Evolutionary conservation across 352 stramenopile species (phyloP), one percentile per base, ranked within the genome.

Genomic region (Blastocystis sp.): DNA sequence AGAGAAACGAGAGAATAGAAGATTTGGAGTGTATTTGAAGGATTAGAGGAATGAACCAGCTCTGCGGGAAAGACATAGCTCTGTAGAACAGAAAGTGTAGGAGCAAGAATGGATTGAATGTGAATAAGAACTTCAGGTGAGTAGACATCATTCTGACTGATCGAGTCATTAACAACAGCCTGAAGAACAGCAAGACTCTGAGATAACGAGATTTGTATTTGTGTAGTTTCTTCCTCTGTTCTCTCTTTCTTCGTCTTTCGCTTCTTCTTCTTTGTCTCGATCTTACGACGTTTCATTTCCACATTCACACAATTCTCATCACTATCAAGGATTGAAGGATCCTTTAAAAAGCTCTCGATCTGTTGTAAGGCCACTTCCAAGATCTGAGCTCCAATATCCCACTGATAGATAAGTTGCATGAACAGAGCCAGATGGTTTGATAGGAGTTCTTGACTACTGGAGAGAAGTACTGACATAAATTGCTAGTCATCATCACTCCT

Each of bases 401-500:
- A 80, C 7, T 58, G 67, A 37, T 80, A 80, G 14, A 80, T 49
- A 7, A 80, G 67, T 52, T 80, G 67, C 37, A 80, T 80, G 43
- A 80, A 80, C 1, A 80, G 67, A n/a, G 67, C 16, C 21, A 80
- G 39, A 61, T 80, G 67, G 2, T 42, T 19, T 24, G 9, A 14
- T 32, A 80, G 21, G 24, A 63, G 35, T 14, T 49, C 1, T 37
- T 80, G 42, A 54, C 67, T 80, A 4, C 29, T 12, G 0, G 67
- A 80, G 21, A 80, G 49, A 7, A 80, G 39, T 12, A 61, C 14
- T 5, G 19, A 43, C 21, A 37, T 49, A 42, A 80, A 80, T n/a
- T 29, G 32, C 59, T 69, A 61, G 24, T 57, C 11, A 37, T 58
- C 42, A 59, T 14, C 35, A 37, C 35, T 39, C 11, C 12, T 2